These are phyloP conservation scores for Fistulinella cinereoalba DNA, from an alignment of 1,284 basidiomycete species.

Conservation along the genomic window DNA sequence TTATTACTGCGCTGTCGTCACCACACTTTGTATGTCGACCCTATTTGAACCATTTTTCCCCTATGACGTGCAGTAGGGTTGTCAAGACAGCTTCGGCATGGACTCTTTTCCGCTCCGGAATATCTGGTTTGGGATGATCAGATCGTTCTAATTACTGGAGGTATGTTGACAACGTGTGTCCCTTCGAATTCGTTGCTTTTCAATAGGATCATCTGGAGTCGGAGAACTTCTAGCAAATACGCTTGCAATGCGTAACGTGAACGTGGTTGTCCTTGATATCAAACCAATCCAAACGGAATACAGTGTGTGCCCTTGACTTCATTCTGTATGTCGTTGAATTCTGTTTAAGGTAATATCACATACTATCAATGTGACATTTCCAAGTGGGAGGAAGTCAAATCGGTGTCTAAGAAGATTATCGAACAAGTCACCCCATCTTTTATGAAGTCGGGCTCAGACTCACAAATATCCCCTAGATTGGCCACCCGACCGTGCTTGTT, in stretches of 20 bases:
- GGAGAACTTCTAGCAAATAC: constrained; percentile 85
- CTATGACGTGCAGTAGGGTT: constrained; percentile 47
- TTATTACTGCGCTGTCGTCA: constrained; percentile 55
- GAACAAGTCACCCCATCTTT: constrained; percentile 56
- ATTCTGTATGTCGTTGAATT: background rate
- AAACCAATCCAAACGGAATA: constrained; percentile 75
- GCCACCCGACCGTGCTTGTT: constrained; percentile 85
- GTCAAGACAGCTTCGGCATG: constrained; percentile 65
- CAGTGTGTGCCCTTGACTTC: constrained; percentile 42
- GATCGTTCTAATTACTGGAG: constrained; percentile 87
- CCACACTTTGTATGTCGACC: constrained; percentile 58
- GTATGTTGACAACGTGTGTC: constrained; percentile 43
- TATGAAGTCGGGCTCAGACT: background rate
- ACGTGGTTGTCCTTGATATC: constrained; percentile 83
- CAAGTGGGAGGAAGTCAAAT: constrained; percentile 76
- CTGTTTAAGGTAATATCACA: constrained; percentile 61
- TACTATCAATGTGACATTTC: constrained; percentile 92
- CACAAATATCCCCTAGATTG: constrained; percentile 52
- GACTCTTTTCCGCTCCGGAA: constrained; percentile 54
- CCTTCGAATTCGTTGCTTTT: too few species aligned
- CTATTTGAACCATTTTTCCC: background rate
- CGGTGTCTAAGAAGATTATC: constrained; percentile 64
- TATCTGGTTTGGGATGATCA: constrained; percentile 81
- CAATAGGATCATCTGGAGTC: constrained; percentile 79
- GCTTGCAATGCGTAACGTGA: constrained; percentile 75